phyloP scores from a whole-genome alignment of 2,329 filamentous ascomycete genomes.

The Penicillium brevicompactum region DNA sequence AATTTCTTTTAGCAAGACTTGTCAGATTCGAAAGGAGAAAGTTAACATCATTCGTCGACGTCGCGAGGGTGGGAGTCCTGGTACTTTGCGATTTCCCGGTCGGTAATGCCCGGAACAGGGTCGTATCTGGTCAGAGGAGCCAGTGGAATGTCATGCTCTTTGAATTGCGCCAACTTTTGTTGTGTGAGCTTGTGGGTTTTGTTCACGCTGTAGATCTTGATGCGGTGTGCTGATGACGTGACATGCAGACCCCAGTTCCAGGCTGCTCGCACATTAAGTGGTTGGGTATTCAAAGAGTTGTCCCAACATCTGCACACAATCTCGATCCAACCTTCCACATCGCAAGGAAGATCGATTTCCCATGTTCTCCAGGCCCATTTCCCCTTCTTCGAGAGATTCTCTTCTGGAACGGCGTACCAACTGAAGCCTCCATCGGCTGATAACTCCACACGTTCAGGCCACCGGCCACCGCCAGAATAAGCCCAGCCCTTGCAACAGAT shows the following conservation, averaged over 20 bases:
- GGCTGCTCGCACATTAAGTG: slow-evolving; percentile 54
- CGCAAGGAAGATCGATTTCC: slow-evolving; percentile 64
- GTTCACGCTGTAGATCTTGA: slow-evolving; percentile 43
- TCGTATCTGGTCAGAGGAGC: slow-evolving; percentile 26
- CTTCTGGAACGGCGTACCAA: slow-evolving; percentile 65
- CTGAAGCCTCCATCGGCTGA: slow-evolving; percentile 63
- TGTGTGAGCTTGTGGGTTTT: slow-evolving; percentile 18
- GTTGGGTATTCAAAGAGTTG: slow-evolving; percentile 64
- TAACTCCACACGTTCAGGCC: slow-evolving; percentile 66
- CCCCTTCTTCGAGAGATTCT: slow-evolving; percentile 64
- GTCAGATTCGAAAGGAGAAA: no score
- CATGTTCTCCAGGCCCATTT: slow-evolving; percentile 67
- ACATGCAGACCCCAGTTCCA: slow-evolving; percentile 53
- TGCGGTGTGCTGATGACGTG: slow-evolving; percentile 41
- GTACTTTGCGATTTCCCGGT: no score
- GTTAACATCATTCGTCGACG: no score
- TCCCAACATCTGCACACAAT: slow-evolving; percentile 63
- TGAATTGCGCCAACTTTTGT: slow-evolving; percentile 29
- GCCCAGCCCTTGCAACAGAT: slow-evolving; percentile 62
- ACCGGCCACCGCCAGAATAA: slow-evolving; percentile 60
- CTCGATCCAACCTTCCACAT: slow-evolving; percentile 64
- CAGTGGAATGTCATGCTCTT: slow-evolving; percentile 32
- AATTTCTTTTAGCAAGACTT: no score
- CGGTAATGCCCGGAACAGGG: no score
- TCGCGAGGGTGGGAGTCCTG: no score